Evolutionary conservation across 805 yeast species (phyloP), one percentile per base, ranked within the genome.

Genomic region (Komagataella ulmi): DNA sequence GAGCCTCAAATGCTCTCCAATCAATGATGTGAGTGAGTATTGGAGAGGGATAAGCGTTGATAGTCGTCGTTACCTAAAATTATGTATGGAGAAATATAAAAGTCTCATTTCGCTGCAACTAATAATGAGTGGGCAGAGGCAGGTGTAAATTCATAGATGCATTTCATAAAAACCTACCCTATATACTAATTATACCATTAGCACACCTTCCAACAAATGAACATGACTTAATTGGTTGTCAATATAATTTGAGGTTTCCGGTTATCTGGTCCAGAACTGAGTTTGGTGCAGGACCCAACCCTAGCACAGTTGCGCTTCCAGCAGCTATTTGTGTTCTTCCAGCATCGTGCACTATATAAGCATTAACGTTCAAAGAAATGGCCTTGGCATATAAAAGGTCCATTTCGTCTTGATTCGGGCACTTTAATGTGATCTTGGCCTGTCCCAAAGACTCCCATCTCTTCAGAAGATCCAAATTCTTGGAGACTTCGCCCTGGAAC

Each of bases 321-420:
- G 96, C 85, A n/a, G 88, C 95, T 50, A 93, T 80, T 65, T 93
- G 97, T 1, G 99, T 91, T 59, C 97, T 77, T 3, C 99, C 99
- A 23, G 99, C 99, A 68, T 93, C 99, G 58, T 85, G 95, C 44
- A 93, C 88, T 5, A 88, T 77, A 56, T 81, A 77, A 2, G 91
- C 79, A 59, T 88, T 85, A 17, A 93, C 76, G 6, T 90, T 90
- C 52, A 86, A 60, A 2, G 88, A 79, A 44, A 86, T 76, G 1
- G 97, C 97, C 59, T 77, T 79, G 3, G 95, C 91, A 65, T 80
- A 87, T 24, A 93, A 67, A 47, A 80, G 66, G 59, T 85, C 88
- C 79, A 93, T 76, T 49, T 75, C 84, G 50, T 86, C 89, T 58
- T 80, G 71, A 58, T 77, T 73, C 3, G 81, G 77, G 50, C 81